These are phyloP conservation scores for Phoma sp. DNA, from an alignment of 2,329 filamentous ascomycete genomes.

Conservation along the genomic window DNA sequence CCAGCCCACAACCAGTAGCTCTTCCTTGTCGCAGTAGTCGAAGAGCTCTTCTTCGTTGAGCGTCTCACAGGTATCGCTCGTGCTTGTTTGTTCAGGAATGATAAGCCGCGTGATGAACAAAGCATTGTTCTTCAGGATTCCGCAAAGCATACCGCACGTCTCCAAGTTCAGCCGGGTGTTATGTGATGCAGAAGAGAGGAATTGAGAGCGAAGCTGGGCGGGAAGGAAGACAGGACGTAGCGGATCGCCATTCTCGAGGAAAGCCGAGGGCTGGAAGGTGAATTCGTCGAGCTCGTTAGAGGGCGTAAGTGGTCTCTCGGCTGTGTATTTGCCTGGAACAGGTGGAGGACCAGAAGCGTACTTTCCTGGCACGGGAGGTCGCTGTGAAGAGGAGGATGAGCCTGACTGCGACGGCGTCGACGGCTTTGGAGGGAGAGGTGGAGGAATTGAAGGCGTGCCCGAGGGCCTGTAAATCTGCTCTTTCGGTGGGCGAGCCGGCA, in stretches of 20 bases:
- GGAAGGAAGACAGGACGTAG: slow-evolving; percentile 90
- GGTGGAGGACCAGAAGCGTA: slow-evolving; percentile 31
- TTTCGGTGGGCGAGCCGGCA: slow-evolving; percentile 51
- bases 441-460: slow-evolving; percentile 30
- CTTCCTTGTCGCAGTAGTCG: slow-evolving; percentile 85
- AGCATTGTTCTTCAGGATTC: slow-evolving; percentile 88
- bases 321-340: slow-evolving; percentile 39
- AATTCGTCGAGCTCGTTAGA: slow-evolving; percentile 64
- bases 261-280: slow-evolving; percentile 83
- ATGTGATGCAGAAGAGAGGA: slow-evolving; percentile 73
- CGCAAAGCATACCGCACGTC: slow-evolving; percentile 93
- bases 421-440: slow-evolving; percentile 40
- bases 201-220: slow-evolving; percentile 72
- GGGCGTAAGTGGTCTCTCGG: slow-evolving; percentile 32
- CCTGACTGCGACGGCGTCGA: slow-evolving; percentile 24
- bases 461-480: slow-evolving; percentile 36
- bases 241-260: slow-evolving; percentile 86
- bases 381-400: slow-evolving; percentile 23
- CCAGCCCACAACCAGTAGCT: slow-evolving; percentile 89
- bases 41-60: slow-evolving; percentile 84
- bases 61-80: slow-evolving; percentile 93
- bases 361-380: slow-evolving; percentile 44
- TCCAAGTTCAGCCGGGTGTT: slow-evolving; percentile 87
- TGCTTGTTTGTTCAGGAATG: slow-evolving; percentile 88
- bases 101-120: slow-evolving; percentile 88